phyloP scores from a whole-genome alignment of 306 rosid species.

The Ormosia emarginata region DNA sequence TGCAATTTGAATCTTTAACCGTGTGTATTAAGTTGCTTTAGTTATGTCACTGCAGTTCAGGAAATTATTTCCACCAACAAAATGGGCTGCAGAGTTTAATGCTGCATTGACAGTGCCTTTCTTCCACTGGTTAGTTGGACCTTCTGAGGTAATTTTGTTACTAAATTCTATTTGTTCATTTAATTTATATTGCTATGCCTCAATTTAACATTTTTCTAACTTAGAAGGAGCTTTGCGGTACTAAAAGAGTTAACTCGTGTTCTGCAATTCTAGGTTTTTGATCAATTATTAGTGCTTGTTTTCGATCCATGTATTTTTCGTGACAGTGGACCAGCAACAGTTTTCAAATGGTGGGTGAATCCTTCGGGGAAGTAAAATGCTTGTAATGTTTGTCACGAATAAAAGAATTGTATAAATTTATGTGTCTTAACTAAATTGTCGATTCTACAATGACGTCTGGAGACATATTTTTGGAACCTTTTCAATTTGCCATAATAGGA shows the following conservation, averaged over 20 bases:
- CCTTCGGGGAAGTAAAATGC: background rate
- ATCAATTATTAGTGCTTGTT: background rate
- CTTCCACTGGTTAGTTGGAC: conserved; percentile 94
- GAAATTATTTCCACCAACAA: conserved; percentile 92
- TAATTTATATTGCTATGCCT: background rate
- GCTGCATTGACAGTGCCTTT: conserved; percentile 92
- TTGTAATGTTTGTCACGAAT: background rate
- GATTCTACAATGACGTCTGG: background rate
- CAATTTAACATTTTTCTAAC: background rate
- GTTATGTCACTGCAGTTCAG: conserved; percentile 58
- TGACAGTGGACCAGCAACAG: background rate
- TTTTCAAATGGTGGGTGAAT: background rate
- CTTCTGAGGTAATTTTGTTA: conserved; percentile 63
- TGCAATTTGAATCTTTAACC: background rate
- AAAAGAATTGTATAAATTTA: background rate
- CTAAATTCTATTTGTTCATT: background rate
- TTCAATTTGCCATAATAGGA: too few species aligned
- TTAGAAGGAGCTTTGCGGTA: background rate
- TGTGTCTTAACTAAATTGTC: background rate
- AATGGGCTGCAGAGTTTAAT: conserved; percentile 97
- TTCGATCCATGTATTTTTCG: background rate
- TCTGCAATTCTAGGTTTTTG: background rate
- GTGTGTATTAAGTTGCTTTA: background rate
- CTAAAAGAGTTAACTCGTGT: background rate
- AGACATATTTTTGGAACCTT: background rate